Evolutionary conservation across 305 asterid species (phyloP).

Genomic region (Rubia tinctorum): DNA sequence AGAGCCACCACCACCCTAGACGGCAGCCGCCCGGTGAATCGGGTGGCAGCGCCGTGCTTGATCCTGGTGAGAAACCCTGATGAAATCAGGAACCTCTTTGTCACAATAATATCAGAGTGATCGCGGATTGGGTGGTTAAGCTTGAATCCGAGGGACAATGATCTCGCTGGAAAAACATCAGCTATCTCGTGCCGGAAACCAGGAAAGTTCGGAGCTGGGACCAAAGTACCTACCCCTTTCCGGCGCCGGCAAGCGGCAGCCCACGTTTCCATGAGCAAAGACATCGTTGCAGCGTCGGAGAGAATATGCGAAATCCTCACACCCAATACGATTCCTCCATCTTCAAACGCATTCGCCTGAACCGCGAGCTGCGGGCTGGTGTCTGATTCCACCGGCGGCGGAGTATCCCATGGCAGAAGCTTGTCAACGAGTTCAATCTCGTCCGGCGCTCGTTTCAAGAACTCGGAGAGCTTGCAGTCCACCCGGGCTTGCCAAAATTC

Average conservation of each 20-base stretch:
- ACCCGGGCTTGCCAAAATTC: constrained; percentile 12
- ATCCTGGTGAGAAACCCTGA: not conserved
- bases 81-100: constrained; percentile 1
- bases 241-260: not conserved
- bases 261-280: constrained; percentile 1
- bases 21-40: not conserved
- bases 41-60: not conserved
- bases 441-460: not conserved
- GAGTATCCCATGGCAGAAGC: constrained; percentile 9
- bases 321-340: constrained; percentile 1
- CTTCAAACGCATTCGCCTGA: not conserved
- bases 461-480: not conserved
- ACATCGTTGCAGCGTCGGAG: not conserved
- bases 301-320: constrained; percentile 7
- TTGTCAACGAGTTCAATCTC: not conserved
- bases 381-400: constrained; percentile 4
- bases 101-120: not conserved
- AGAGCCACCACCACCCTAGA: not conserved
- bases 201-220: not conserved
- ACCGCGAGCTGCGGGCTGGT: constrained; percentile 5
- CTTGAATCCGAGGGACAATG: not conserved
- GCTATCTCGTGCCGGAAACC: constrained; percentile 3
- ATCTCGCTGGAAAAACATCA: not conserved
- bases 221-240: not conserved
- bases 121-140: not conserved